phyloP scores from a whole-genome alignment of 139 green algal genomes.

The Chlamydomonas sphaeroides region DNA sequence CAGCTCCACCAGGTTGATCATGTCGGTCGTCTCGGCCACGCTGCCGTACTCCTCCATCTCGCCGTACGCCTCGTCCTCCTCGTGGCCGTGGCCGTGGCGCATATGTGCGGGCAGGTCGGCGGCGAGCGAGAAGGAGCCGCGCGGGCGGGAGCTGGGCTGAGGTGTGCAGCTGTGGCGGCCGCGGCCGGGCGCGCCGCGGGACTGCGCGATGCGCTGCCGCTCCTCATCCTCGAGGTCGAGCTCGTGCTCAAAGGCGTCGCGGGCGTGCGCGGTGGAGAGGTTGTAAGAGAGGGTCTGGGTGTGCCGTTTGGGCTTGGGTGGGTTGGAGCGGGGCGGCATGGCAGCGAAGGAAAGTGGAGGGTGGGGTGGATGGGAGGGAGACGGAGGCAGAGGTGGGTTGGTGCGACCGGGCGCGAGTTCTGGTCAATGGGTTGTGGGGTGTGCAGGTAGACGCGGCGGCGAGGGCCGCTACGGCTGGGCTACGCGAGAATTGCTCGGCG shows the following conservation, averaged over 20 bases:
- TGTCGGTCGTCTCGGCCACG: neutral
- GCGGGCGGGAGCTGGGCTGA: neutral
- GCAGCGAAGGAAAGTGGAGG: no score
- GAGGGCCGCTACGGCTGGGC: no score
- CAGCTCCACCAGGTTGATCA: conserved; percentile 48
- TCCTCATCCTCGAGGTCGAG: conserved; percentile 32
- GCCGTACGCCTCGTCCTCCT: neutral
- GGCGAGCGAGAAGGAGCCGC: neutral
- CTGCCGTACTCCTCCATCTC: conserved; percentile 33
- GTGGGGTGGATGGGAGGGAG: no score
- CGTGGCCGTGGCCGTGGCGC: neutral
- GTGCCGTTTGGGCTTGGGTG: no score
- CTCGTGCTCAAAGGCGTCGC: conserved; percentile 49
- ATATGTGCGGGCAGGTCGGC: neutral
- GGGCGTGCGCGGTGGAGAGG: conserved; percentile 9
- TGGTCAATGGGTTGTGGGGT: no score
- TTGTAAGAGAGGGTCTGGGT: conserved; percentile 35
- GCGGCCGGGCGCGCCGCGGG: no score
- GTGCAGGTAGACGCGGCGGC: no score
- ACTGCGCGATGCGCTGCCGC: no score
- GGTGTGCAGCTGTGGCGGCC: neutral
- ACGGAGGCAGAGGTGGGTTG: no score
- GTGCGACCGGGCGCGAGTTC: no score
- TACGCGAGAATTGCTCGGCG: no score
- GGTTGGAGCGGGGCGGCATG: no score